phyloP scores from a whole-genome alignment of 768 basidiomycete genomes.

The Holtermannia corniformis region DNA sequence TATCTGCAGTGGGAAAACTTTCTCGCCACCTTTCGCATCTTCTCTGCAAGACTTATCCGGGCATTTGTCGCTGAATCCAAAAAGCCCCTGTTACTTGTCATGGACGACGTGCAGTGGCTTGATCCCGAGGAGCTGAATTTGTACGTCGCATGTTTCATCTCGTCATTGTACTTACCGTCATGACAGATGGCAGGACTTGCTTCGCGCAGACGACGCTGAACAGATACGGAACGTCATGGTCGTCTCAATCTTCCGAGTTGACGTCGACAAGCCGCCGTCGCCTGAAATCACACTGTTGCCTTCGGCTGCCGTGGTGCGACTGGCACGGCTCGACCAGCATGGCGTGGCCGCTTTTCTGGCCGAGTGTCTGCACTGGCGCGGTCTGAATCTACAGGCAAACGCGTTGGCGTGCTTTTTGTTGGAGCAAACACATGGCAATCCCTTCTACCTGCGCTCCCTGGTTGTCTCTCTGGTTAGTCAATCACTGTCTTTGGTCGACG shows the following conservation, averaged over 20 bases:
- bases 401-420: conserved; percentile 12
- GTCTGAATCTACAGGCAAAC: not conserved
- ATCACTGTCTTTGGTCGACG: too few relatives aligned
- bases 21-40: conserved; percentile 9
- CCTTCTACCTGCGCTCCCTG: conserved; percentile 16
- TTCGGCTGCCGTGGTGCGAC: not conserved
- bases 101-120: conserved; percentile 34
- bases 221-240: conserved; percentile 10
- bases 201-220: conserved; percentile 13
- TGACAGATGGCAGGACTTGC: conserved; percentile 14
- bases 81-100: conserved; percentile 21
- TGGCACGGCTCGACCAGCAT: conserved; percentile 8
- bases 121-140: conserved; percentile 8
- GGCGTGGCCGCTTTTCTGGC: conserved; percentile 8
- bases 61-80: not conserved
- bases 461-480: conserved; percentile 12
- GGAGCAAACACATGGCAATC: conserved; percentile 20
- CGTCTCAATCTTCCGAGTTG: conserved; percentile 14
- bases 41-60: not conserved
- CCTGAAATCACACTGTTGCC: conserved; percentile 4
- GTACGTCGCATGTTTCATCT: not conserved
- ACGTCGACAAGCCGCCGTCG: conserved; percentile 1
- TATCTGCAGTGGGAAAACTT: conserved; percentile 10
- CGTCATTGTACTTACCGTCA: not conserved
- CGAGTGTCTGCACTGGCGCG: conserved; percentile 3